phyloP scores from a whole-genome alignment of 2,329 filamentous ascomycete species.

The Diaporthe destruens region DNA sequence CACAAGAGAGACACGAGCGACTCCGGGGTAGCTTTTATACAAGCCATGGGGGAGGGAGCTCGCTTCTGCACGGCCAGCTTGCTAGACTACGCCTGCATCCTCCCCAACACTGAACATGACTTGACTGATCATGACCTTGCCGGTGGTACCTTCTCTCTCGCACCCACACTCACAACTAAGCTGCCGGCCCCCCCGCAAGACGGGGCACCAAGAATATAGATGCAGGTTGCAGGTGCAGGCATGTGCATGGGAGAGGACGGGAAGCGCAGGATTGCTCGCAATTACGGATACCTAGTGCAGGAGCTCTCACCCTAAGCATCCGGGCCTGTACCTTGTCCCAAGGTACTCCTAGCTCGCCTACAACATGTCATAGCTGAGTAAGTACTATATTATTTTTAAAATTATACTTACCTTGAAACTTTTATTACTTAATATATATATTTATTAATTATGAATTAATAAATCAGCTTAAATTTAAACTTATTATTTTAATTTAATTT shows the following conservation, averaged over 20 bases:
- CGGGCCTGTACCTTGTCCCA: constrained; percentile 10
- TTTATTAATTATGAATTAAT: too few species aligned
- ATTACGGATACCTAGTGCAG: not conserved
- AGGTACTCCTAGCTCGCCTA: not conserved
- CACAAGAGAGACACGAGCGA: not conserved
- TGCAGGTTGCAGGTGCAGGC: constrained; percentile 19
- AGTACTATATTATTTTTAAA: too few species aligned
- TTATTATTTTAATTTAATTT: too few species aligned
- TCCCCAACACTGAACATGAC: constrained; percentile 4
- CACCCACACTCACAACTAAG: not conserved
- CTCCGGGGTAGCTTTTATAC: constrained; percentile 22
- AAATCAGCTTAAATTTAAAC: too few species aligned
- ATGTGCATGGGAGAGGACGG: constrained; percentile 10
- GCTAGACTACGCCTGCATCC: constrained; percentile 7
- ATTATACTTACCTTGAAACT: too few species aligned
- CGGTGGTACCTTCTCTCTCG: constrained; percentile 13
- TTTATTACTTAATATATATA: too few species aligned
- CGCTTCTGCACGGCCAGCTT: constrained; percentile 26
- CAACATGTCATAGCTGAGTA: too few species aligned
- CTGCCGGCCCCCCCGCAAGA: constrained; percentile 2
- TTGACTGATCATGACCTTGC: constrained; percentile 14
- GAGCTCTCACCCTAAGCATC: not conserved
- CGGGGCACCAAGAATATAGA: constrained; percentile 26
- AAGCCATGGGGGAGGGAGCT: constrained; percentile 16
- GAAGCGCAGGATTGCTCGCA: constrained; percentile 15